phyloP scores from a whole-genome alignment of 2,329 filamentous ascomycete species.

The Sporothrix brasiliensis region DNA sequence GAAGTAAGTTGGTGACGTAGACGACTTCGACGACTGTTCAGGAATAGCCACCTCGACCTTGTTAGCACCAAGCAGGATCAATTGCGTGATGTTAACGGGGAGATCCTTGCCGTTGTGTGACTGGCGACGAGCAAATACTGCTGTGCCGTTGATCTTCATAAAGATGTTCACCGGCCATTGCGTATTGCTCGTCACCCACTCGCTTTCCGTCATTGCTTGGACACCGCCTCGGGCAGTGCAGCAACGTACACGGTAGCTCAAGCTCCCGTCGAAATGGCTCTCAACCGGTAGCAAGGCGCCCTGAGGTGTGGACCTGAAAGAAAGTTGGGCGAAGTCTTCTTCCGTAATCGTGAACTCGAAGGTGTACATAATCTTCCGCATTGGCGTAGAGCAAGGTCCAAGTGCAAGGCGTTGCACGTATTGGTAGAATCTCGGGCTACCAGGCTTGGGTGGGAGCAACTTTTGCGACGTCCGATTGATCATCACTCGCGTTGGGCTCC shows the following conservation, averaged over 20 bases:
- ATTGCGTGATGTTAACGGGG: slow-evolving; percentile 71
- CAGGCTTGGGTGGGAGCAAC: slow-evolving; percentile 12
- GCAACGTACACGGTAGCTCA: slow-evolving; percentile 71
- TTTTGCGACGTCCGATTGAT: slow-evolving; percentile 29
- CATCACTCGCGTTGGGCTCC: slow-evolving; percentile 53
- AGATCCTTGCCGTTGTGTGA: slow-evolving; percentile 74
- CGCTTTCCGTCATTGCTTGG: slow-evolving; percentile 45
- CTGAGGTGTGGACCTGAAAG: slow-evolving; percentile 40
- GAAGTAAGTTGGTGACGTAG: slow-evolving; percentile 42
- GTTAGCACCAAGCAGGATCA: slow-evolving; percentile 64
- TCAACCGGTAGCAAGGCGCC: slow-evolving; percentile 45
- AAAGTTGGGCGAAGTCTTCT: slow-evolving; percentile 45
- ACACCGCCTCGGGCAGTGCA: slow-evolving; percentile 44
- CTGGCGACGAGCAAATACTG: slow-evolving; percentile 65
- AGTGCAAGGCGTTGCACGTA: slow-evolving; percentile 57
- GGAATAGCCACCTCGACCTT: slow-evolving; percentile 57
- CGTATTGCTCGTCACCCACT: slow-evolving; percentile 67
- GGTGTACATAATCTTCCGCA: slow-evolving; percentile 46
- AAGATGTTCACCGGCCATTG: slow-evolving; percentile 73
- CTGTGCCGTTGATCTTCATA: slow-evolving; percentile 65
- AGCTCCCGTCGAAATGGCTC: slow-evolving; percentile 54
- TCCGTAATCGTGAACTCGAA: slow-evolving; percentile 53
- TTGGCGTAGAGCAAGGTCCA: slow-evolving; percentile 47
- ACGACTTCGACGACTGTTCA: slow-evolving; percentile 36
- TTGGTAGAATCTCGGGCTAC: slow-evolving; percentile 56